These are phyloP conservation scores for Rhododendron vialii DNA, from an alignment of 148 eudicot species.

Conservation along the genomic window DNA sequence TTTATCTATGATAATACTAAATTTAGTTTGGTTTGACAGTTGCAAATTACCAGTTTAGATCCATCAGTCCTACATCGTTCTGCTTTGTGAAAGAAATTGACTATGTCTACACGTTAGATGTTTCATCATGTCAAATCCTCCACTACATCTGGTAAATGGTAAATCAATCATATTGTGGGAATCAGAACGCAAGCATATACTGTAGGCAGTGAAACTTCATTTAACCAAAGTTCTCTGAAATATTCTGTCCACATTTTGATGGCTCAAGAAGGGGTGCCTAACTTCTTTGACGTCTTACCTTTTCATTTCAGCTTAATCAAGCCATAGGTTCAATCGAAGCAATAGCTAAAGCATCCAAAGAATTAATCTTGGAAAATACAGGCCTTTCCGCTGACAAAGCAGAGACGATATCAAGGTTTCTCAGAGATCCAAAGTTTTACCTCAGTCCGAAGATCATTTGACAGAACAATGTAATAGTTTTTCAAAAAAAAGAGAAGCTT, in stretches of 20 bases:
- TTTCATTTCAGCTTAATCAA: conserved; percentile 72
- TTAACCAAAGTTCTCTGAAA: neutral
- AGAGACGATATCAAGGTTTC: conserved; percentile 67
- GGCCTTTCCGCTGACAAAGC: conserved; percentile 89
- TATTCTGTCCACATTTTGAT: neutral
- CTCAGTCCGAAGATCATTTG: conserved; percentile 64
- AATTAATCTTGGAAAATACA: conserved; percentile 63
- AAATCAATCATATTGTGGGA: neutral
- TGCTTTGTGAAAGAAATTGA: neutral
- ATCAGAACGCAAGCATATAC: neutral
- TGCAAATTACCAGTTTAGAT: neutral
- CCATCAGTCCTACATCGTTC: neutral
- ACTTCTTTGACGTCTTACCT: neutral
- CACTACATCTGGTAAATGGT: neutral
- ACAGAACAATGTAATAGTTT: conserved; percentile 13
- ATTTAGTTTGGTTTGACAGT: neutral
- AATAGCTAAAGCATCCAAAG: conserved; percentile 86
- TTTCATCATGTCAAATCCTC: neutral
- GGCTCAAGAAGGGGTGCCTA: neutral
- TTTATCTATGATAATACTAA: neutral
- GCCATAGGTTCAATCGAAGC: conserved; percentile 92
- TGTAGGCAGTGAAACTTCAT: neutral
- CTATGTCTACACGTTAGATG: neutral
- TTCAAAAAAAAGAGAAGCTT: neutral
- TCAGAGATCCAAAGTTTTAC: conserved; percentile 75